Evolutionary conservation across 306 rosid species (phyloP).

Genomic region (Potentilla sterilis): DNA sequence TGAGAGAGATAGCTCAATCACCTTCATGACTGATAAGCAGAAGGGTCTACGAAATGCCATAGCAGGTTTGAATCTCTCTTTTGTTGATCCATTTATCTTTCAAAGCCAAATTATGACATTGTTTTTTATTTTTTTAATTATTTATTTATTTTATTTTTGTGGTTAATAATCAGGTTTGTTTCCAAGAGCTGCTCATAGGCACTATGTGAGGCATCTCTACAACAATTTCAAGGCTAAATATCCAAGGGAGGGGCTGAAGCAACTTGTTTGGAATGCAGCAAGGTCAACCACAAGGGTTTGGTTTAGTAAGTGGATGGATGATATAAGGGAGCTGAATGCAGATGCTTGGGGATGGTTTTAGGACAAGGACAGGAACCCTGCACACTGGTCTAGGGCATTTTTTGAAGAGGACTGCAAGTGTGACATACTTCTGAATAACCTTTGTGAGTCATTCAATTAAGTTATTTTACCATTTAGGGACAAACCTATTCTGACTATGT

Average conservation of each 20-base stretch:
- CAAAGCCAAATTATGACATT: no score
- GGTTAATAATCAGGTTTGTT: no score
- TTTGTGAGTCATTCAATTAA: background rate
- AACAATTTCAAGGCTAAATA: background rate
- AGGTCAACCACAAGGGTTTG: no score
- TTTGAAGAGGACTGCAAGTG: no score
- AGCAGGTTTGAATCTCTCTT: background rate
- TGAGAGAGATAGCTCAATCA: fast-evolving
- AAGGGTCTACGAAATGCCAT: background rate
- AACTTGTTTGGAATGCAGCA: no score
- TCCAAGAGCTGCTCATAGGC: background rate
- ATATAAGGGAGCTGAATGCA: no score
- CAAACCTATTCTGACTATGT: background rate
- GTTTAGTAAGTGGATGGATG: background rate
- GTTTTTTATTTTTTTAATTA: no score
- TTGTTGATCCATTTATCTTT: no score
- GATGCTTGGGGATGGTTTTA: background rate
- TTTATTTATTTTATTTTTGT: no score
- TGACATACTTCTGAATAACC: background rate
- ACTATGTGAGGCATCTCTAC: background rate
- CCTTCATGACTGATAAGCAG: background rate
- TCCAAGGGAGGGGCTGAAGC: no score
- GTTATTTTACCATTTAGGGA: background rate
- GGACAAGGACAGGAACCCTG: background rate
- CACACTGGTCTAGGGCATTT: background rate